Percentiles rank a stretch among this genome's conserved stretches.
phyloP scores from a whole-genome alignment of 2,329 filamentous ascomycete genomes.

The Arthroderma sp. region DNA sequence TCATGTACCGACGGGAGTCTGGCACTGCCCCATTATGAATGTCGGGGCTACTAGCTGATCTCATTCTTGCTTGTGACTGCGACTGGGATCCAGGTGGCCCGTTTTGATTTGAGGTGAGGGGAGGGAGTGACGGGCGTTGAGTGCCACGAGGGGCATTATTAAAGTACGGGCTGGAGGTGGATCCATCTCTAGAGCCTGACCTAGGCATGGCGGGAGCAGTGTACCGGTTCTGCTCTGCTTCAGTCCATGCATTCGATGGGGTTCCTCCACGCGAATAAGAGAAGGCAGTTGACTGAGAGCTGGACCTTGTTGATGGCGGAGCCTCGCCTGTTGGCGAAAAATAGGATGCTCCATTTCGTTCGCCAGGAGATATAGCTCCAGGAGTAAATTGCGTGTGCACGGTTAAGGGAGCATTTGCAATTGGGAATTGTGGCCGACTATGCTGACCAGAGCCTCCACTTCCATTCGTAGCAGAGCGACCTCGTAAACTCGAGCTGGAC shows the following conservation, averaged over 20 bases:
- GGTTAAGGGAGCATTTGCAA: constrained; percentile 52
- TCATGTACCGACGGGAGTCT: constrained; percentile 33
- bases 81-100: constrained; percentile 39
- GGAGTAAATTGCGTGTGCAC: constrained; percentile 51
- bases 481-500: constrained; percentile 62
- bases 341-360: constrained; percentile 65
- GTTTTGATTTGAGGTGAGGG: constrained; percentile 45
- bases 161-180: constrained; percentile 51
- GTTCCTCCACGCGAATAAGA: constrained; percentile 65
- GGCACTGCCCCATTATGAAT: constrained; percentile 59
- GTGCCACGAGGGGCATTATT: constrained; percentile 44
- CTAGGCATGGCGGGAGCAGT: constrained; percentile 79
- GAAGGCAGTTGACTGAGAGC: constrained; percentile 53
- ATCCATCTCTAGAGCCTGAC: constrained; percentile 64
- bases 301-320: constrained; percentile 44
- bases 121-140: constrained; percentile 68
- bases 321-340: constrained; percentile 74
- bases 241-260: constrained; percentile 49
- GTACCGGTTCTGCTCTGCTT: constrained; percentile 60
- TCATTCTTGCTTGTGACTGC: constrained; percentile 56
- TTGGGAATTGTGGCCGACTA: constrained; percentile 57
- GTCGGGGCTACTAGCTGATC: constrained; percentile 91
- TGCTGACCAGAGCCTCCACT: constrained; percentile 31
- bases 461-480: constrained; percentile 61
- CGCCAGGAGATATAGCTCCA: constrained; percentile 46